Evolutionary conservation across 2,329 filamentous ascomycete genomes (phyloP).

Genomic region (Apiospora aurea): DNA sequence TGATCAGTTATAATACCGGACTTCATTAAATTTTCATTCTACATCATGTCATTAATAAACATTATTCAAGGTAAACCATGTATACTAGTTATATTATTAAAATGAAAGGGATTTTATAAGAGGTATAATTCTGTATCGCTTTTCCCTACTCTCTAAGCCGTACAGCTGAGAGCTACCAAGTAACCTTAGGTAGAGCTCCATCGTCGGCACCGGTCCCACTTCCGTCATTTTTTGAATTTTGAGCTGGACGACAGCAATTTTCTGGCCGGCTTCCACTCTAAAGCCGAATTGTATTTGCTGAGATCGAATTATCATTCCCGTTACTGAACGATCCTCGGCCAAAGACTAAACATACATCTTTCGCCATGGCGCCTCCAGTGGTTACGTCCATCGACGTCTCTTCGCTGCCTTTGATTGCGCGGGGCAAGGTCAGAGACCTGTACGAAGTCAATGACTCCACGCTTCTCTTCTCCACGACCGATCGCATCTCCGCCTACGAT

Average conservation of each 20-base stretch:
- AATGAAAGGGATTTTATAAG: no score
- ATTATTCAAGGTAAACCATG: no score
- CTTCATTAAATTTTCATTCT: no score
- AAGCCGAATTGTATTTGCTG: neutral
- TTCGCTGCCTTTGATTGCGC: slow-evolving; percentile 15
- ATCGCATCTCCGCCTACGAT: slow-evolving; percentile 96
- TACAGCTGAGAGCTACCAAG: neutral
- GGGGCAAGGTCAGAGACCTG: slow-evolving; percentile 59
- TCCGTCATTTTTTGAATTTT: slow-evolving; percentile 11
- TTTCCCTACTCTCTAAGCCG: no score
- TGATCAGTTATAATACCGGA: no score
- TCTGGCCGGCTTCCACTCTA: neutral
- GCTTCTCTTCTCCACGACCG: slow-evolving; percentile 83
- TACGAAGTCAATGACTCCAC: slow-evolving; percentile 73
- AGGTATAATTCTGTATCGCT: no score
- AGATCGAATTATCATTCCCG: neutral
- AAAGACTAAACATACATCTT: neutral
- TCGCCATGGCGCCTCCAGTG: slow-evolving; percentile 1
- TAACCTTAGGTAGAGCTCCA: neutral
- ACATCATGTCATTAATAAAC: no score
- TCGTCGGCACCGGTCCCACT: slow-evolving; percentile 15
- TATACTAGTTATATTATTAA: no score
- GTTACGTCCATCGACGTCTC: slow-evolving; percentile 17
- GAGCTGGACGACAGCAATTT: neutral
- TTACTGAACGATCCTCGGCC: neutral